Evolutionary conservation across 1,284 basidiomycete genomes (phyloP).

Genomic region (Neonothopanus nambi): DNA sequence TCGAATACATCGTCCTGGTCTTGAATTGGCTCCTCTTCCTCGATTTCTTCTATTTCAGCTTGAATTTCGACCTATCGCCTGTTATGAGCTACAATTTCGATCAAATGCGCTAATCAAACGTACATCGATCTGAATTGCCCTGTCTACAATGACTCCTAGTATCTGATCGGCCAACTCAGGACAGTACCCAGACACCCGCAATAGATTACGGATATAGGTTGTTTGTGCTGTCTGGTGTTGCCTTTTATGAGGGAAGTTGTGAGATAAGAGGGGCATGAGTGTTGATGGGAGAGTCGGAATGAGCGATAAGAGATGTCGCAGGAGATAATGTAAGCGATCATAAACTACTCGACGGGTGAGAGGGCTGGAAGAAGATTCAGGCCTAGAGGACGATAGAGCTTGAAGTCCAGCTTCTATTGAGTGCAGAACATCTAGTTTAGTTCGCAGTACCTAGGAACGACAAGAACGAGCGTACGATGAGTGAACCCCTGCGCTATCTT

Average conservation of each 20-base stretch:
- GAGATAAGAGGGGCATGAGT: conserved; percentile 81
- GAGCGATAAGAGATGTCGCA: conserved; percentile 83
- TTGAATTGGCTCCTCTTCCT: conserved; percentile 58
- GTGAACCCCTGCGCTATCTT: conserved; percentile 86
- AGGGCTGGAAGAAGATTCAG: conserved; percentile 65
- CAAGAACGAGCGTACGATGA: conserved; percentile 64
- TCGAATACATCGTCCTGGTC: conserved; percentile 64
- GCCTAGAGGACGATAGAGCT: conserved; percentile 52
- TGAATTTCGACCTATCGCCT: conserved; percentile 87
- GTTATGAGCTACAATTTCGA: conserved; percentile 2
- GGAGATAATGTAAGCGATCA: conserved; percentile 83
- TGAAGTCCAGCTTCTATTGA: conserved; percentile 66
- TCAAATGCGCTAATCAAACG: conserved; percentile 31
- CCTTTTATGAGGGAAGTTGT: conserved; percentile 92
- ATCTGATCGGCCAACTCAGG: conserved; percentile 87
- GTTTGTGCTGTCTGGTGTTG: conserved; percentile 81
- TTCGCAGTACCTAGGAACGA: conserved; percentile 14
- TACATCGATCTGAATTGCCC: conserved; percentile 94
- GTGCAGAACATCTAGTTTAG: conserved; percentile 4
- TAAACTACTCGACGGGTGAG: conserved; percentile 85
- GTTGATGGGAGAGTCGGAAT: conserved; percentile 89
- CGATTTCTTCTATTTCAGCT: conserved; percentile 91
- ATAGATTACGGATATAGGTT: conserved; percentile 90
- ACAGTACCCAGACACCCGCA: conserved; percentile 87
- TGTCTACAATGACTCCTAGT: conserved; percentile 83